Evolutionary conservation across 2,329 filamentous ascomycete genomes (phyloP).

Genomic region (Aspergillus luchuensis): DNA sequence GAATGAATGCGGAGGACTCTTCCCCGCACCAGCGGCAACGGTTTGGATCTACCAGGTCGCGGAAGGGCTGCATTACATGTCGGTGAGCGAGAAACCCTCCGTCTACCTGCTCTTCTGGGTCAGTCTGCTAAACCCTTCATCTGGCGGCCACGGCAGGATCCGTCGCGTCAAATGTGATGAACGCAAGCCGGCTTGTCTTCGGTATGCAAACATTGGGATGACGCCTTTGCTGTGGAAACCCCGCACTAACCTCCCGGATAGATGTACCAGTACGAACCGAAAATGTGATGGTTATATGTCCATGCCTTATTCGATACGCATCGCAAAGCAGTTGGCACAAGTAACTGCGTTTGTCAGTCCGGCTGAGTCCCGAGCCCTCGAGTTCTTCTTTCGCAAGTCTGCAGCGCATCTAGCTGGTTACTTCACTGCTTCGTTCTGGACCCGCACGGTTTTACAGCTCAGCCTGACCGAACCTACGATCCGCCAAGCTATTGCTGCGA

Average conservation of each 20-base stretch:
- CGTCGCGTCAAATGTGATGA: constrained; percentile 68
- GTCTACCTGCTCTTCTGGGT: not conserved
- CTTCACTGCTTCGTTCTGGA: constrained; percentile 69
- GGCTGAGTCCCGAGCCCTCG: constrained; percentile 18
- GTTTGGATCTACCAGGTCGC: not conserved
- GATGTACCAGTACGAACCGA: constrained; percentile 16
- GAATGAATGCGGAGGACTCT: not conserved
- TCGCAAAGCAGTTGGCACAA: constrained; percentile 3
- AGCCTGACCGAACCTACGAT: constrained; percentile 64
- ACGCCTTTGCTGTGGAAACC: no score
- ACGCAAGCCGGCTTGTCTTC: constrained; percentile 60
- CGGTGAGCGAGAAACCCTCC: constrained; percentile 55
- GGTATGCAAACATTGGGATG: constrained; percentile 47
- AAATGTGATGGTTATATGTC: constrained; percentile 19
- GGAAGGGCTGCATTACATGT: constrained; percentile 66
- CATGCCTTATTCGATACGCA: not conserved
- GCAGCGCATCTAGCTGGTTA: constrained; percentile 66
- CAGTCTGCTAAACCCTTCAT: not conserved
- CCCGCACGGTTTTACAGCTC: constrained; percentile 62
- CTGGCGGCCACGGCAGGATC: constrained; percentile 12
- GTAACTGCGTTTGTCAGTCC: constrained; percentile 1
- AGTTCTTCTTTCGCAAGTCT: constrained; percentile 57
- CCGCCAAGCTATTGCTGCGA: constrained; percentile 65
- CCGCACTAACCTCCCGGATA: not conserved
- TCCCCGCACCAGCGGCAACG: not conserved